These are phyloP conservation scores for Steccherinum ochraceum DNA, from an alignment of 768 basidiomycete genomes.

Conservation along the genomic window DNA sequence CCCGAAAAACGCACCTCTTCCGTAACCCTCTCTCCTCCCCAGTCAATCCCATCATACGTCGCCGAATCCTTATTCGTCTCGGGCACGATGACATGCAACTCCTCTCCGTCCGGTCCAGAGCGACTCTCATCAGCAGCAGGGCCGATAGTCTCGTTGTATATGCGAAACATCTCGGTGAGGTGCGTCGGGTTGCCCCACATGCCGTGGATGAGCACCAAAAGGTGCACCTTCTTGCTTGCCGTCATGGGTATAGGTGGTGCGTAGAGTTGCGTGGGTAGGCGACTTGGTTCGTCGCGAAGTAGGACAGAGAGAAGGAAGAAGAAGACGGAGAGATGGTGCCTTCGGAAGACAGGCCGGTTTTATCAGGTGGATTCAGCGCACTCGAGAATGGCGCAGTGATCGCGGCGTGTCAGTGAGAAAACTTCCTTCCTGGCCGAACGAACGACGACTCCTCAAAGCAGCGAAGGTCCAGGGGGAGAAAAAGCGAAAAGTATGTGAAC, in stretches of 20 bases:
- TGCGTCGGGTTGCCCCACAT: constrained; percentile 81
- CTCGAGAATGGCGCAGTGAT: no score
- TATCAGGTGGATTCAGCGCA: no score
- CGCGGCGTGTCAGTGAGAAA: no score
- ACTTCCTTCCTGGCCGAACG: no score
- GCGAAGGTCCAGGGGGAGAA: no score
- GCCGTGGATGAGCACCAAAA: constrained; percentile 45
- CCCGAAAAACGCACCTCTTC: constrained; percentile 55
- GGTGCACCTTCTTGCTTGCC: constrained; percentile 26
- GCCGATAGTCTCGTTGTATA: constrained; percentile 40
- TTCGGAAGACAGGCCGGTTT: no score
- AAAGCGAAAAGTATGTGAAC: no score
- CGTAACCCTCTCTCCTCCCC: constrained; percentile 76
- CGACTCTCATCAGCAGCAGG: background rate
- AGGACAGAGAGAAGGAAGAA: background rate
- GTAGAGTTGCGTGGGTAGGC: no score
- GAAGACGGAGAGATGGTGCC: background rate
- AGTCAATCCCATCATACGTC: constrained; percentile 82
- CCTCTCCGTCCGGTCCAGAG: constrained; percentile 29
- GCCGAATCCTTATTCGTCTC: constrained; percentile 58
- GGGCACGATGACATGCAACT: constrained; percentile 57
- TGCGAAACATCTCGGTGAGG: constrained; percentile 50
- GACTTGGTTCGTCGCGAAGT: background rate
- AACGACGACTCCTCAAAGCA: no score
- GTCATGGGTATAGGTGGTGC: constrained; percentile 1